Conservation (phyloP, 2,329 filamentous ascomycete species). For the Sclerotinia sclerotiorum region DNA sequence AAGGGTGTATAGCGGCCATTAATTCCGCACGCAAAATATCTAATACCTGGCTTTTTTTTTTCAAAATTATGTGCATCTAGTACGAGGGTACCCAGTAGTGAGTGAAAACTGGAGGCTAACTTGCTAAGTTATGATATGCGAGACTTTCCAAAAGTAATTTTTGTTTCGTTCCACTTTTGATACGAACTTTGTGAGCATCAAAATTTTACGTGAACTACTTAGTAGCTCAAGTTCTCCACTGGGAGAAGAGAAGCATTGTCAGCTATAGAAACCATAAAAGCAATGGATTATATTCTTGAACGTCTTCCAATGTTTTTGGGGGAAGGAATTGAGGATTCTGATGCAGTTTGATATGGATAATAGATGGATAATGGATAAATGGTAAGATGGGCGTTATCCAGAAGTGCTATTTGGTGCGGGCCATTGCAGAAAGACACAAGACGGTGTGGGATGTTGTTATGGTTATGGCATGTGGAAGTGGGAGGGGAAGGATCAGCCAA, state of each 20-base stretch:
- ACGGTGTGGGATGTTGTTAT: conserved; percentile 11
- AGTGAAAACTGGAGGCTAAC: background rate
- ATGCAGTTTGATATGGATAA: background rate
- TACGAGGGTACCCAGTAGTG: background rate
- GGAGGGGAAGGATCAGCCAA: background rate
- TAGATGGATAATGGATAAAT: too few relatives aligned
- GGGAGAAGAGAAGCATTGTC: background rate
- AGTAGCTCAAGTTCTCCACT: background rate
- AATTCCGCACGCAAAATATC: background rate
- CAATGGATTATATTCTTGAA: background rate
- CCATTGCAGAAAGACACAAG: background rate
- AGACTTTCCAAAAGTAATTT: background rate
- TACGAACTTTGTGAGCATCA: background rate
- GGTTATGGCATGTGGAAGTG: background rate
- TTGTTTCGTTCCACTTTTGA: conserved; percentile 1
- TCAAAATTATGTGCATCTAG: background rate
- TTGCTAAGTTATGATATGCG: background rate
- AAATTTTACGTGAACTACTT: background rate
- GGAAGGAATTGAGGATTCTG: background rate
- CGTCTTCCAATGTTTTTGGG: background rate
- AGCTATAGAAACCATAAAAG: background rate
- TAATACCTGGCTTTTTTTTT: background rate
- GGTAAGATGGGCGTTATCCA: background rate
- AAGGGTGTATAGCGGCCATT: conserved; percentile 6
- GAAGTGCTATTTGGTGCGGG: background rate